phyloP scores from a whole-genome alignment of 2,329 filamentous ascomycete species.

The Didymella pomorum region DNA sequence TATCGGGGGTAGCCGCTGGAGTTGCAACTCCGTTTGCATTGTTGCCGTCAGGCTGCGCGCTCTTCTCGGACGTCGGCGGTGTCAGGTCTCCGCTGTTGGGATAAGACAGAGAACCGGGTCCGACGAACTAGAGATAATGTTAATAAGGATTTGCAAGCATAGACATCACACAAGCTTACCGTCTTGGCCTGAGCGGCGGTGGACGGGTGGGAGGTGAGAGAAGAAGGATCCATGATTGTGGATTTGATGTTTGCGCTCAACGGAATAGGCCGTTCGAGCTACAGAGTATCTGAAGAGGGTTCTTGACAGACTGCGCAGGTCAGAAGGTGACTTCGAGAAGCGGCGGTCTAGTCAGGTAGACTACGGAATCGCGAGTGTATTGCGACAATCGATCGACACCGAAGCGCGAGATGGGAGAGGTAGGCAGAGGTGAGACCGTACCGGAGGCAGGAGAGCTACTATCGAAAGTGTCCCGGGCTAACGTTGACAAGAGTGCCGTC shows the following conservation, averaged over 20 bases:
- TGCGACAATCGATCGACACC: conserved; percentile 47
- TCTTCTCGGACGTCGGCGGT: conserved; percentile 77
- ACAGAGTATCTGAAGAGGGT: conserved; percentile 37
- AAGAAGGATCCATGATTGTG: conserved; percentile 73
- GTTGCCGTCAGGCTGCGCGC: conserved; percentile 62
- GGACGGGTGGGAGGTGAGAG: conserved; percentile 87
- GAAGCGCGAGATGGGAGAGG: conserved; percentile 27
- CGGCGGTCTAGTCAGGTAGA: conserved; percentile 39
- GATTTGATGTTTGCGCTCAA: conserved; percentile 38
- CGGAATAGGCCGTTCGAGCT: conserved; percentile 39
- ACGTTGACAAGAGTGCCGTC: conserved; percentile 53
- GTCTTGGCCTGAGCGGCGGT: conserved; percentile 94
- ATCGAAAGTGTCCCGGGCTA: conserved; percentile 93
- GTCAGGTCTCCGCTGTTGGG: conserved; percentile 83
- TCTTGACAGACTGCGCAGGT: conserved; percentile 48
- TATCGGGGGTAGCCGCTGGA: conserved; percentile 88
- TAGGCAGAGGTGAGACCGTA: conserved; percentile 50
- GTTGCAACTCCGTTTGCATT: conserved; percentile 77
- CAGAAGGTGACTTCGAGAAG: conserved; percentile 42
- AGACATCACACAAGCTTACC: conserved; percentile 45
- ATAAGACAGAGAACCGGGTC: conserved; percentile 90
- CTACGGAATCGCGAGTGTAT: conserved; percentile 42
- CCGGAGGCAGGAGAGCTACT: conserved; percentile 89
- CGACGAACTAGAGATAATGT: conserved; percentile 67
- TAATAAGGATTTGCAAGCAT: conserved; percentile 29